Base-by-base conservation (phyloP, 768 basidiomycete genomes). In the Pisolithus orientalis region DNA sequence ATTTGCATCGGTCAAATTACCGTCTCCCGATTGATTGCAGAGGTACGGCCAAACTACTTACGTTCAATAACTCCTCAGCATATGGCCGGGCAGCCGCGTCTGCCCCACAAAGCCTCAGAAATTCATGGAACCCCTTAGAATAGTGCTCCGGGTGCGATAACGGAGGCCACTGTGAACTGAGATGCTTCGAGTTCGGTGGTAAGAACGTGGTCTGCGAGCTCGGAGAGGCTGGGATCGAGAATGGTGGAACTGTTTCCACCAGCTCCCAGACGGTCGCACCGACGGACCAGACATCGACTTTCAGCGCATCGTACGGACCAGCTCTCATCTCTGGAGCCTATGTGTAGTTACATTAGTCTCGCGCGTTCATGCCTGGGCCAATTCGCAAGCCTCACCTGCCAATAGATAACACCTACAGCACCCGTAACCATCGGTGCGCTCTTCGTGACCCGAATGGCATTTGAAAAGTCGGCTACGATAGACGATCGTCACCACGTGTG, bases 211-310 rank as follows among this genome's bases (percentile, higher is more conserved):
- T 42, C 31, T 54, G 57, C 0, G 49, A 45, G 1, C 57, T 52
- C 2, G 65, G 62, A 6, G 64, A 65, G 16, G 57, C 53, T 17
- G 62, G 59, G 43, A 80, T 76, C 4, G 78, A 73, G 62, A 90
- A 91, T 0, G 89, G 89, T 5, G 89, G 89, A 48, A 79, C 74
- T 6, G 82, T 79, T 62, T 91, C 78, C 1, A 85, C 85, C 68
- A 87, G 76, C 62, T 91, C 89, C 89, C 89, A 90, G 0, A 87
- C 76, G 0, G 89, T 91, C 0, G 89, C 89, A 1, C 89, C 89
- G 6, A 90, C 71, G 0, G 87, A 89, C 87, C 87, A 91, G 0
- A 85, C 73, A 54, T 91, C 89, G 44, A 89, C 80, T 63, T 84
- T 84, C 40, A 89, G 75, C 1, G 82, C 79, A 59, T 91, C 75